Evolutionary conservation across 169 alveolate species (phyloP), one percentile per base, ranked within the genome.

Genomic region (Plasmodium chabaudi): DNA sequence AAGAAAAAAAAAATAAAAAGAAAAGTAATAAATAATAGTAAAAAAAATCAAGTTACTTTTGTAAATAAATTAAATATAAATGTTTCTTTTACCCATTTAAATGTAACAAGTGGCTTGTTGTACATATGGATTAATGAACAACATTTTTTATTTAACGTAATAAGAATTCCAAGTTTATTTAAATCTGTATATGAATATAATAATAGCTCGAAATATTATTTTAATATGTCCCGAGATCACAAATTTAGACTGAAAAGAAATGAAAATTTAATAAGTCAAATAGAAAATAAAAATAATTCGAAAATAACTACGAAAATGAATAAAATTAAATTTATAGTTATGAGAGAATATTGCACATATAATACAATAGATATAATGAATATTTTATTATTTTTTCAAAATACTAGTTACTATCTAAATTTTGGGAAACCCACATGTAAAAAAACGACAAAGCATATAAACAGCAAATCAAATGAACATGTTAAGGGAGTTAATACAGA

Each of bases 51-150:
- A 3, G 0, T 34, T 34, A 34, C 42, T 34, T 34, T 34, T 34
- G 42, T 34, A 34, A 27, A 27, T 27, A 75, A 64, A 27, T 49
- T 23, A 42, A 64, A 64, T 25, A 2, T 64, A 9, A 23, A 77
- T 12, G 9, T 49, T 25, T 61, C 70, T 1, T 10, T 64, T 42
- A 15, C 49, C 13, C 59, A 23, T 3, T 42, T 77, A 5, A 63
- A 44, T 2, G 46, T 77, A 7, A 77, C n/a, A 6, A 46, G 74
- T n/a, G 88, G 88, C n/a, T 44, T 77, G 44, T 56, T 77, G 2
- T 44, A 77, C 13, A 57, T 68, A 1, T 21, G 42, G n/a, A 15
- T 57, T 13, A 64, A 53, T 9, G 3, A 39, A 0, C 56, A 34
- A 34, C 42, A 47, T 23, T 5, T 21, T 13, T 23, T 46, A 25